Evolutionary conservation across 164 flowering plant genomes (phyloP), one percentile per base, ranked within the genome.

Genomic region (Liriodendron chinense): DNA sequence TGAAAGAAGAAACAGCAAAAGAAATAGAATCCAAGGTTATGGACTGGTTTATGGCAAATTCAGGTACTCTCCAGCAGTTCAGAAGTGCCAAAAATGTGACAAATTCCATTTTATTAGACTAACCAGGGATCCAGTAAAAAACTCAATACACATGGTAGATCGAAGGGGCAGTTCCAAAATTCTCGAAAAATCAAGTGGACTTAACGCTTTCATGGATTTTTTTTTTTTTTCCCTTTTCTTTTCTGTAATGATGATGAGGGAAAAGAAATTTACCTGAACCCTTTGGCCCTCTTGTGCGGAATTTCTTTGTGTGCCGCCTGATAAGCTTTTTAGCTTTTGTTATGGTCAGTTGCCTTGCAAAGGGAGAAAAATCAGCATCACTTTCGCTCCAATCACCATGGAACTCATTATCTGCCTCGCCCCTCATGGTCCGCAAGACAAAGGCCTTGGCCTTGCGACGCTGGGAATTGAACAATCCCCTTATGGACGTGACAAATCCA

Each of bases 311-410:
- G 79, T 94, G 99, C 21, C 97, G 89, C 79, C 96, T 86, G 26
- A 96, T 90, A 57, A 96, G 93, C 80, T 79, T 89, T 82, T 87
- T 93, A 66, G 99, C 93, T 85, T 92, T 96, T 69, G 94, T 91
- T 75, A 94, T 93, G 66, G 98, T 96, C 57, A 94, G 88, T 77
- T 96, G 98, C 80, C 98, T 83, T 47, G 98, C 94, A 79, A 89
- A 96, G 47, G 97, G 96, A 62, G 99, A 91, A 80, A 87, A 94
- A 64, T 96, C 99, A 22, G 75, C 86, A 68, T 96, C 99, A 82
- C 96, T 91, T 76, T 94, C 98, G 74, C 98, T 96, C 98, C 98
- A 93, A 18, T 94, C 99, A 9, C 97, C 98, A 28, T 81, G 88
- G 63, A 85, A 84, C 76, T 93, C 98, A 76, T 85, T 85, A 23